Percentiles rank a stretch among this genome's conserved stretches.
phyloP scores from a whole-genome alignment of 768 basidiomycete species.

The Boletus vinaceobasis region DNA sequence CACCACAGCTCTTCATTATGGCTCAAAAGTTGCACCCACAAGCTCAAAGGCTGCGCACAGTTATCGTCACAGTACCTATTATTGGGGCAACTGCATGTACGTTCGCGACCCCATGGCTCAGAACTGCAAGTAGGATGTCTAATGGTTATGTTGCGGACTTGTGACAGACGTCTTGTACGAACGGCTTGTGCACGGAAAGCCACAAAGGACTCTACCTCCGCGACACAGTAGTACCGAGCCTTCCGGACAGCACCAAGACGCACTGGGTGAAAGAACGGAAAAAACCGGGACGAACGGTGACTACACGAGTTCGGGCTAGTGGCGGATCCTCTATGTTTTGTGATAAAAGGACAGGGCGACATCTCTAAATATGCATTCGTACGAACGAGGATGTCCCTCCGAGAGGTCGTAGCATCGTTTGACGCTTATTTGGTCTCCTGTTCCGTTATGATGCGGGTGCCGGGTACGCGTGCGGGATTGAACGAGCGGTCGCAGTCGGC shows the following conservation, averaged over 20 bases:
- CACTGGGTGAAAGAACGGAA: constrained; percentile 6
- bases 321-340: constrained; percentile 12
- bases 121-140: constrained; percentile 2
- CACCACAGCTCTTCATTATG: constrained; percentile 13
- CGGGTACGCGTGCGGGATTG: constrained; percentile 86
- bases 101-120: constrained; percentile 17
- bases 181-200: constrained; percentile 54
- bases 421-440: constrained; percentile 21
- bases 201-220: constrained; percentile 39
- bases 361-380: constrained; percentile 27
- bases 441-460: constrained; percentile 65
- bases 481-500: constrained; percentile 92
- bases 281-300: constrained; percentile 16
- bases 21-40: constrained; percentile 40
- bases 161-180: constrained; percentile 61
- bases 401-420: not conserved
- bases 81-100: constrained; percentile 62
- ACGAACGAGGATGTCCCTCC: not conserved
- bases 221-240: not conserved
- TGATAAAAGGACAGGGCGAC: not conserved
- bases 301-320: constrained; percentile 3
- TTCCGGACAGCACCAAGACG: constrained; percentile 9
- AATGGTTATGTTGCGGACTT: not conserved
- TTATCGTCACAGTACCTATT: constrained; percentile 63
- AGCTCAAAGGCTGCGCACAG: constrained; percentile 44